Conservation (phyloP, 805 yeast genomes). For the Myxozyma neglecta region DNA sequence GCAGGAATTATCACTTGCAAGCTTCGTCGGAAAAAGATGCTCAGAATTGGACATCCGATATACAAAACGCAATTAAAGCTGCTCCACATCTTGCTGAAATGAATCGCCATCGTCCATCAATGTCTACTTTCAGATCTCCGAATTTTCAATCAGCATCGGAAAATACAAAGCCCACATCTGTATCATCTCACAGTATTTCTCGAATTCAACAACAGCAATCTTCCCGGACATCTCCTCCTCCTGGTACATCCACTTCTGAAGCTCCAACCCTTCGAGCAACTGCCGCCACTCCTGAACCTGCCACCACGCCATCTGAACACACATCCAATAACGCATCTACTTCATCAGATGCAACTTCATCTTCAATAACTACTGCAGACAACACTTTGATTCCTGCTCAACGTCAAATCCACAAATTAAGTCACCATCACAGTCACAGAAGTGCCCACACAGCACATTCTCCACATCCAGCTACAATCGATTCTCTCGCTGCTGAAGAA, state of each 20-base stretch:
- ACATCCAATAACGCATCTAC: neutral
- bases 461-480: neutral
- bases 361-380: neutral
- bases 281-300: neutral
- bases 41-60: slow-evolving; percentile 38
- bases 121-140: slow-evolving; percentile 14
- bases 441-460: neutral
- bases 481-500: slow-evolving; percentile 10
- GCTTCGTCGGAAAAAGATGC: slow-evolving; percentile 37
- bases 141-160: slow-evolving; percentile 19
- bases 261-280: neutral
- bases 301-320: neutral
- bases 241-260: neutral
- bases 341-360: neutral
- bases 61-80: slow-evolving; percentile 33
- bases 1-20: slow-evolving; percentile 36
- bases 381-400: neutral
- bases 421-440: neutral
- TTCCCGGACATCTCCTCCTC: neutral
- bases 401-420: neutral
- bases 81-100: slow-evolving; percentile 18
- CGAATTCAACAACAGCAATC: neutral
- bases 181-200: neutral
- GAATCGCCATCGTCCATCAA: slow-evolving; percentile 6
- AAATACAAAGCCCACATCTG: neutral